Percentiles rank a stretch among this genome's conserved stretches.
phyloP scores from a whole-genome alignment of 2,329 filamentous ascomycete genomes.

The Intubia oerlemansii region DNA sequence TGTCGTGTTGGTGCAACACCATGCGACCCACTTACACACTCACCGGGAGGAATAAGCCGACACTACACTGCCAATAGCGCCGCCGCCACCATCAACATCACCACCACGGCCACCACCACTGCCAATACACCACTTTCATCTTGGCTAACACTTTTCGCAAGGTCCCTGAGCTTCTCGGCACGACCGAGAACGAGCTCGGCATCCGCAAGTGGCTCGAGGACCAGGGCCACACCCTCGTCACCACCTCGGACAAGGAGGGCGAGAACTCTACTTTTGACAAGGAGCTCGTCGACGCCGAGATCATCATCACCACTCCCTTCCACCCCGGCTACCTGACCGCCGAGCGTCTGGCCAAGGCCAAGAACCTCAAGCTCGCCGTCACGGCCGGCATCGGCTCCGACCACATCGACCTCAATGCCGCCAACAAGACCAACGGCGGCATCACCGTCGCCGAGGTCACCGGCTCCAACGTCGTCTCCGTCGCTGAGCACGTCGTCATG shows the following conservation, averaged over 20 bases:
- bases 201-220: slow-evolving; percentile 95
- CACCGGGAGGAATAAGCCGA: too few relatives aligned
- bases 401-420: slow-evolving; percentile 90
- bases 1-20: too few relatives aligned
- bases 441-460: slow-evolving; percentile 96
- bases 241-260: slow-evolving; percentile 92
- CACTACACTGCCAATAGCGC: too few relatives aligned
- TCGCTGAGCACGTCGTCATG: slow-evolving; percentile 98
- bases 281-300: slow-evolving; percentile 87
- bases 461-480: slow-evolving; percentile 93
- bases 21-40: too few relatives aligned
- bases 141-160: slow-evolving; percentile 1
- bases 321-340: slow-evolving; percentile 95
- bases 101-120: too few relatives aligned
- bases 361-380: slow-evolving; percentile 95
- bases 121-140: too few relatives aligned
- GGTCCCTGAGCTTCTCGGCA: slow-evolving; percentile 71
- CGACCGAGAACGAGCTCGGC: slow-evolving; percentile 95
- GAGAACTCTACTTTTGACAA: slow-evolving; percentile 84
- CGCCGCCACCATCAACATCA: too few relatives aligned
- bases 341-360: slow-evolving; percentile 89
- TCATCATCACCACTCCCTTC: slow-evolving; percentile 99
- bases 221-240: slow-evolving; percentile 87
- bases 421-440: slow-evolving; percentile 96
- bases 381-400: slow-evolving; percentile 97